Percentiles rank a stretch among this genome's conserved stretches.
phyloP scores from a whole-genome alignment of 768 basidiomycete genomes.

The Candolleomyces aberdarensis region DNA sequence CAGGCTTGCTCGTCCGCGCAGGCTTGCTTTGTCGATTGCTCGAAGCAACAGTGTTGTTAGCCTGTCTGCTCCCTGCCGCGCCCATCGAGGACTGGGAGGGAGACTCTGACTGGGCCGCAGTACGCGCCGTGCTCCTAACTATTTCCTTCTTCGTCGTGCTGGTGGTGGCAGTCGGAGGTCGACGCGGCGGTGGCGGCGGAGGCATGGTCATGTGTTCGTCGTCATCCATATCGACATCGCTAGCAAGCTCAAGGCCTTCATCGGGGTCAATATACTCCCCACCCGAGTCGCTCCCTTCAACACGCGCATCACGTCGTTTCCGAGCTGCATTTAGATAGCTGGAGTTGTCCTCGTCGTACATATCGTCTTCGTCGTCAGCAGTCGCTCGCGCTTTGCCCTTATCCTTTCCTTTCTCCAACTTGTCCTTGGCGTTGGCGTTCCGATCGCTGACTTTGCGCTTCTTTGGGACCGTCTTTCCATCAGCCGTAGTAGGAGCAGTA shows the following conservation, averaged over 20 bases:
- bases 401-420: conserved; percentile 1
- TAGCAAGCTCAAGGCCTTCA: neutral
- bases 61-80: no score
- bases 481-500: conserved; percentile 6
- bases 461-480: conserved; percentile 14
- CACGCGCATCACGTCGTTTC: neutral
- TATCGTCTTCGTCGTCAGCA: conserved; percentile 6
- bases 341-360: conserved; percentile 14
- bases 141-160: no score
- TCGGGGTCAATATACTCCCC: neutral
- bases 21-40: no score
- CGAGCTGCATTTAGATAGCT: neutral
- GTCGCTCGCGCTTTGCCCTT: conserved; percentile 13
- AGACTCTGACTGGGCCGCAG: no score
- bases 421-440: neutral
- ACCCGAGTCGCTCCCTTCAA: neutral
- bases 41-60: no score
- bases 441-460: conserved; percentile 11
- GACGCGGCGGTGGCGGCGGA: neutral
- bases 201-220: neutral
- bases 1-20: no score
- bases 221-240: neutral
- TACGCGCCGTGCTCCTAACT: no score
- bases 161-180: no score
- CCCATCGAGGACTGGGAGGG: no score